A percentile compares a stretch with the other conserved stretches of the same genome.
These are phyloP conservation scores for Lichtheimia ramosa DNA, from an alignment of 371 early-diverging fungal genomes.

Conservation along the genomic window DNA sequence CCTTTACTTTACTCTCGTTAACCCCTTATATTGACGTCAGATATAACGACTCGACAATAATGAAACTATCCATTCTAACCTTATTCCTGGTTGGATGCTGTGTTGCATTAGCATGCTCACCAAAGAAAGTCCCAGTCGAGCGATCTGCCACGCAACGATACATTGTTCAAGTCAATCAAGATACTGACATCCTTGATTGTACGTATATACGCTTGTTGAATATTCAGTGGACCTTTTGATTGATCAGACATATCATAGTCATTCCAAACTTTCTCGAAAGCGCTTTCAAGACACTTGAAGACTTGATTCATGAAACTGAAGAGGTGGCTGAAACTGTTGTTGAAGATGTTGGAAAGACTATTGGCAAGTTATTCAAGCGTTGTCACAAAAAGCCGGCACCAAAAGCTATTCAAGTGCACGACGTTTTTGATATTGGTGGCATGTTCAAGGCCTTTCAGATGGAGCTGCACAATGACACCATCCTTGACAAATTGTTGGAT, in stretches of 20 bases:
- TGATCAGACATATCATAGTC: background rate
- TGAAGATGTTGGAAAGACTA: constrained; percentile 11
- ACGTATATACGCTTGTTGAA: constrained; percentile 2
- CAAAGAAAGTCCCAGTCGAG: too few species aligned
- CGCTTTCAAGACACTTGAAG: constrained; percentile 16
- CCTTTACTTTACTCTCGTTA: too few species aligned
- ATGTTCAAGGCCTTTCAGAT: constrained; percentile 24
- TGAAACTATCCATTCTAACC: too few species aligned
- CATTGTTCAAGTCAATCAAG: constrained; percentile 30
- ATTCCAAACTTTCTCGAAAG: background rate
- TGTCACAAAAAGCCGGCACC: background rate
- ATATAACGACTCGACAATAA: too few species aligned
- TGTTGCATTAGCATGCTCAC: too few species aligned
- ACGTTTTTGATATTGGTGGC: constrained; percentile 30
- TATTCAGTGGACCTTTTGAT: background rate
- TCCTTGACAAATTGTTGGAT: background rate
- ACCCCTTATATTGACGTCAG: too few species aligned
- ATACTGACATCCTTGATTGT: constrained; percentile 32
- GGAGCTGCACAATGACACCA: constrained; percentile 23
- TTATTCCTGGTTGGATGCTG: too few species aligned
- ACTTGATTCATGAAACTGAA: constrained; percentile 27
- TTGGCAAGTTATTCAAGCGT: too few species aligned
- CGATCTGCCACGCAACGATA: background rate
- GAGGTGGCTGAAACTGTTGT: constrained; percentile 7
- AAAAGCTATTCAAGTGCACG: constrained; percentile 20